Evolutionary conservation across 768 basidiomycete genomes (phyloP), one percentile per base, ranked within the genome.

Genomic region (Hygrophoropsis aurantiaca): DNA sequence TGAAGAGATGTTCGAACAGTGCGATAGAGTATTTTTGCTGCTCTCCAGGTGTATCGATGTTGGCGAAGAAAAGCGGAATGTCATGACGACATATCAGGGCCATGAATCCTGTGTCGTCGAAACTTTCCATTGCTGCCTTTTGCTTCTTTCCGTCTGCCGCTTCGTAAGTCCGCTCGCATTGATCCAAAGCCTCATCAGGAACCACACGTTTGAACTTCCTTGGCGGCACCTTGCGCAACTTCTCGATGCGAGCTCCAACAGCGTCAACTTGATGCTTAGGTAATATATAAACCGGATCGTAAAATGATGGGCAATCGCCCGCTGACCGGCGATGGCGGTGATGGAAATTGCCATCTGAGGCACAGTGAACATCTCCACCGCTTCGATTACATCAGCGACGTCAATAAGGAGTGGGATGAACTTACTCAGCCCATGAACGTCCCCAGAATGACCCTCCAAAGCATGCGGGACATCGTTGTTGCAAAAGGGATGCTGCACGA

Each of bases 31-130:
- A 74, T 18, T 71, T 63, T 41, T 74, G 68, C 47, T 71, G 54
- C 46, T 74, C 65, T 4, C 72, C 67, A 11, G 69, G 59, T 1
- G 68, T 58, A 46, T 69, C 63, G 15, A 77, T 71, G 42, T 77
- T 73, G 19, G 66, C 65, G 2, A 72, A 47, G 20, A 68, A 67
- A 0, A 74, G 43, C 0, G 65, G 63, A 8, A 70, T 64, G 32
- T 72, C 64, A 33, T 74, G 72, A 0, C 61, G 47, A 49, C 72
- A 74, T 0, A 71, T 65, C 0, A 74, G 51, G 0, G 64, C 66
- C 65, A 75, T 74, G 25, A 71, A 40, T 0, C 73, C 68, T 58
- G n/a, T n/a, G n/a, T n/a, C n/a, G n/a, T n/a, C n/a, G n/a, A n/a
- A n/a, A n/a, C n/a, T n/a, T n/a, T n/a, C 53, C 11, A 51, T 56